Conservation (phyloP, 2,329 filamentous ascomycete species). For the Penicillium sp. region DNA sequence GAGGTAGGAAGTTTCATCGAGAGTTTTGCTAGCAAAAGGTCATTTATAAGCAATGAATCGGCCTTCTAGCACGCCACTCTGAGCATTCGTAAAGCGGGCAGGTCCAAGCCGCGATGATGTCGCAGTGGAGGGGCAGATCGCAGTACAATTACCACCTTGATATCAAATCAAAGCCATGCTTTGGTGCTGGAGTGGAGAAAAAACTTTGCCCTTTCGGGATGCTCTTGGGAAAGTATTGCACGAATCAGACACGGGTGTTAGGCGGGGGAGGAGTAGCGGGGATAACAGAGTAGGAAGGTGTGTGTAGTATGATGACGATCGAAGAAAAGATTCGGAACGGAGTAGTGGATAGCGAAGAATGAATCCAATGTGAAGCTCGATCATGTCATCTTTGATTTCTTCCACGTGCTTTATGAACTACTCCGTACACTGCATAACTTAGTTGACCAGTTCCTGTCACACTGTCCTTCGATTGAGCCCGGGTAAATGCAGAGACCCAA, state of each 20-base stretch:
- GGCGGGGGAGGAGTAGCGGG: background rate
- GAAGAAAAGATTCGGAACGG: too few species aligned
- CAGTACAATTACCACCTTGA: background rate
- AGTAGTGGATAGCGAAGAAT: background rate
- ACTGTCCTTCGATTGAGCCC: background rate
- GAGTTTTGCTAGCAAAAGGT: background rate
- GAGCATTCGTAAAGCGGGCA: conserved; percentile 24
- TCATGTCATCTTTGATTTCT: background rate
- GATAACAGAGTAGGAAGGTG: background rate
- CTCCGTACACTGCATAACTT: too few species aligned
- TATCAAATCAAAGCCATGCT: background rate
- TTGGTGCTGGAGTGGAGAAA: background rate
- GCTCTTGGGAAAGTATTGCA: background rate
- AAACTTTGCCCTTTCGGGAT: background rate
- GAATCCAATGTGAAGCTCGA: background rate
- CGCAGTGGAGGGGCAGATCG: conserved; percentile 14
- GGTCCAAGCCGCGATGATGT: conserved; percentile 33
- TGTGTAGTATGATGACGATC: too few species aligned
- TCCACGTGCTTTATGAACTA: background rate
- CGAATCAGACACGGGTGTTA: background rate
- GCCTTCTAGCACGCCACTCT: background rate
- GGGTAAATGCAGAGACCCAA: conserved; percentile 17
- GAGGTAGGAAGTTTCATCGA: background rate
- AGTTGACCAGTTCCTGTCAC: too few species aligned
- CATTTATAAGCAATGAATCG: conserved; percentile 17